These are phyloP conservation scores for Carallia pectinifolia DNA, from an alignment of 345 rosid species.

Conservation along the genomic window DNA sequence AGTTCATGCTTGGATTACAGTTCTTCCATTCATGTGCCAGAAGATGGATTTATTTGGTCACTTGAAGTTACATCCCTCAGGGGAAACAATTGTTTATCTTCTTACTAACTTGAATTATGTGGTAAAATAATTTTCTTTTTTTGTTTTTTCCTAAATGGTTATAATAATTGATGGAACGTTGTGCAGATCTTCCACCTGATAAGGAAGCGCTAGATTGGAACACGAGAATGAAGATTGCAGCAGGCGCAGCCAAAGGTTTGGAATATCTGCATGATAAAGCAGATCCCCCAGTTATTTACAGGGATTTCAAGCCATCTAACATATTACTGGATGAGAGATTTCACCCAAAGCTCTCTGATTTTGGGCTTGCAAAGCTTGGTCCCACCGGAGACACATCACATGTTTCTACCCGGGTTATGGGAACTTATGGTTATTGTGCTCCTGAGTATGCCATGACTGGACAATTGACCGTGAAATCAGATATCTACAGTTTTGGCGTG, in stretches of 20 bases:
- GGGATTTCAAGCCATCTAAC: neutral
- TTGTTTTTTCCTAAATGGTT: neutral
- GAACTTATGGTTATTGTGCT: slow-evolving; percentile 98
- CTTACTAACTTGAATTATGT: neutral
- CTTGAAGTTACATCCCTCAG: no score
- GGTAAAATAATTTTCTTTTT: neutral
- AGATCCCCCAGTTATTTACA: neutral
- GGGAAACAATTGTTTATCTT: neutral
- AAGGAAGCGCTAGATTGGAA: neutral
- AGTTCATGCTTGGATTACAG: slow-evolving; percentile 5
- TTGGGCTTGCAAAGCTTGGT: slow-evolving; percentile 96
- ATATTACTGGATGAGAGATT: slow-evolving; percentile 13
- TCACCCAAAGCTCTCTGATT: slow-evolving; percentile 94
- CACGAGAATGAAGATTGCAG: slow-evolving; percentile 70
- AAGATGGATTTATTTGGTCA: no score
- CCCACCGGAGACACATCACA: slow-evolving; percentile 97
- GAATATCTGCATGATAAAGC: neutral
- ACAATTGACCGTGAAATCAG: slow-evolving; percentile 90
- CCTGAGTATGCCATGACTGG: slow-evolving; percentile 99
- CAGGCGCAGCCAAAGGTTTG: neutral
- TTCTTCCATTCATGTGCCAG: neutral
- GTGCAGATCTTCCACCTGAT: slow-evolving; percentile 38
- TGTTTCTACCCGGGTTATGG: slow-evolving; percentile 99
- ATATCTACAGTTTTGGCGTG: slow-evolving; percentile 94
- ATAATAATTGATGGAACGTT: slow-evolving; percentile 2